Conservation (phyloP, 2,329 filamentous ascomycete genomes). For the Massarina eburnea region DNA sequence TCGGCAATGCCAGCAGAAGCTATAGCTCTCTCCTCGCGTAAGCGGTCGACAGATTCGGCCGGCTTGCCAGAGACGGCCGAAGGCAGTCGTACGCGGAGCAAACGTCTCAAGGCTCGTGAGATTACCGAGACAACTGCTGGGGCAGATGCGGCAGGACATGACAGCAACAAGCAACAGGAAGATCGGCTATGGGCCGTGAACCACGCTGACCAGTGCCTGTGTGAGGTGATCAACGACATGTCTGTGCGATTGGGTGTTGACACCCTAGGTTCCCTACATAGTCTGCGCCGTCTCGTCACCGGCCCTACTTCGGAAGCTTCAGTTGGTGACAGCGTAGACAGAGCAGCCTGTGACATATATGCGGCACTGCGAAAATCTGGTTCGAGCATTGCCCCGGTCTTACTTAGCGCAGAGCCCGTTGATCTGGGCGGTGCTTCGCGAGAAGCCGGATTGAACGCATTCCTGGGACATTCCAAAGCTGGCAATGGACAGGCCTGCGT, state of each 20-base stretch:
- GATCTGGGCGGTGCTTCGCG: conserved; percentile 53
- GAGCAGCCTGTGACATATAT: conserved; percentile 48
- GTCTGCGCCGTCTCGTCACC: conserved; percentile 32
- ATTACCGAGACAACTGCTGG: conserved; percentile 51
- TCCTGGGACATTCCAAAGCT: conserved; percentile 59
- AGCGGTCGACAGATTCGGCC: conserved; percentile 63
- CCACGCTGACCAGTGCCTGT: conserved; percentile 60
- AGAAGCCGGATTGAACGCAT: conserved; percentile 56
- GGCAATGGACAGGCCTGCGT: conserved; percentile 42
- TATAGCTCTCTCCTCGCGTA: conserved; percentile 51
- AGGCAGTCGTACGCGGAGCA: conserved; percentile 60
- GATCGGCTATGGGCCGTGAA: conserved; percentile 56
- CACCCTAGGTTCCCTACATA: conserved; percentile 46
- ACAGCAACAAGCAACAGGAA: conserved; percentile 57
- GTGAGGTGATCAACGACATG: conserved; percentile 55
- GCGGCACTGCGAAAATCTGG: conserved; percentile 36
- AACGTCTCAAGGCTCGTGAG: conserved; percentile 62
- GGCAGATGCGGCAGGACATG: conserved; percentile 52
- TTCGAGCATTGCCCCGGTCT: conserved; percentile 49
- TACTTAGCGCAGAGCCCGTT: conserved; percentile 52
- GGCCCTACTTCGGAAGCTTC: conserved; percentile 12
- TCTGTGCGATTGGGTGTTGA: conserved; percentile 56
- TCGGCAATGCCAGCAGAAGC: conserved; percentile 27
- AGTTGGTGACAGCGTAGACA: conserved; percentile 24
- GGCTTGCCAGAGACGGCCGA: conserved; percentile 60